phyloP scores from a whole-genome alignment of 83 land plant species.

The Thuja plicata region DNA sequence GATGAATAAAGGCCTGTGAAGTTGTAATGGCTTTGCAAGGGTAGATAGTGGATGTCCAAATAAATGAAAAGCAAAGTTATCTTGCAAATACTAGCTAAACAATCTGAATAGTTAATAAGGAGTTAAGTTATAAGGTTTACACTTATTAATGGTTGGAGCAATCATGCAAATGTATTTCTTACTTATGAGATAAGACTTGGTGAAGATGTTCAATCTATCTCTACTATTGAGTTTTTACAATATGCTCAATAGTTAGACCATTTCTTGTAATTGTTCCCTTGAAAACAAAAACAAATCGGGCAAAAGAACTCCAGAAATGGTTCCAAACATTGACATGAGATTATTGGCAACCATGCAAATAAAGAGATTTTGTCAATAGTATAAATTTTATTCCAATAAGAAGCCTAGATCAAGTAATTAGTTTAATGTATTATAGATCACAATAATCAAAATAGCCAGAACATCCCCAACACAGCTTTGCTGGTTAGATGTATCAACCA shows the following conservation, averaged over 20 bases:
- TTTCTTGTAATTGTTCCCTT: constrained; percentile 97
- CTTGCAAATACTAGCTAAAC: no score
- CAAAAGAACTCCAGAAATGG: constrained; percentile 96
- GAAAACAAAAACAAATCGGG: constrained; percentile 95
- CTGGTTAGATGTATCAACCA: no score
- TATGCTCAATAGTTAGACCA: constrained; percentile 84
- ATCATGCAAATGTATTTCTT: constrained; percentile 93
- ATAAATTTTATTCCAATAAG: constrained; percentile 72
- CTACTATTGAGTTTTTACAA: constrained; percentile 95
- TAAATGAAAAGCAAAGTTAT: no score
- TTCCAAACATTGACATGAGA: constrained; percentile 75
- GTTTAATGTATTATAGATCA: constrained; percentile 79
- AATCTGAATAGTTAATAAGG: constrained; percentile 68
- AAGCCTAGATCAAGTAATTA: constrained; percentile 61
- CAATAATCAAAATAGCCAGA: constrained; percentile 9
- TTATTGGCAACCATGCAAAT: constrained; percentile 95
- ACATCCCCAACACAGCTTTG: no score
- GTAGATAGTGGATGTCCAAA: no score
- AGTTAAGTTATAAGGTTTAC: constrained; percentile 93
- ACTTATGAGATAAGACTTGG: constrained; percentile 99
- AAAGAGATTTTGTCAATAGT: constrained; percentile 94
- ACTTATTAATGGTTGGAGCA: constrained; percentile 96
- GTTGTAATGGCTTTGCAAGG: no score
- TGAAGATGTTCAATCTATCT: constrained; percentile 96
- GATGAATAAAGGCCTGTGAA: no score